phyloP scores from a whole-genome alignment of 1,139 yeast species.

The Debaryomyces sp. region DNA sequence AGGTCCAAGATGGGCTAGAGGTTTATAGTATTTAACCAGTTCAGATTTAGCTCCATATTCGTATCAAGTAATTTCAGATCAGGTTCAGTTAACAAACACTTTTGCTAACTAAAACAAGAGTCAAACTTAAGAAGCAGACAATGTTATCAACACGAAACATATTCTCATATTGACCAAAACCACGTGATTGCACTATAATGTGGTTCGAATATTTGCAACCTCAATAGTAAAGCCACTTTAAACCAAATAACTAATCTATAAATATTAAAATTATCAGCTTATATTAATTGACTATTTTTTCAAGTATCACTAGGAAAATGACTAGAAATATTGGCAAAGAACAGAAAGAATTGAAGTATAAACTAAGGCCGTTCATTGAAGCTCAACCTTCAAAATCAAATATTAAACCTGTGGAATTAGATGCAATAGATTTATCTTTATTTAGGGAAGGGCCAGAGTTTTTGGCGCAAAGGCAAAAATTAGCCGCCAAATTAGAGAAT shows the following conservation, averaged over 20 bases:
- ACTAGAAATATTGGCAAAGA: background rate
- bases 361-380: slow-evolving; percentile 25
- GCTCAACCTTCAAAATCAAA: slow-evolving; percentile 15
- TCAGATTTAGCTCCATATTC: no score
- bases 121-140: background rate
- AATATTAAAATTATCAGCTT: background rate
- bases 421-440: slow-evolving; percentile 21
- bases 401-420: slow-evolving; percentile 17
- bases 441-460: slow-evolving; percentile 22
- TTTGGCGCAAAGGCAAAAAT: slow-evolving; percentile 13
- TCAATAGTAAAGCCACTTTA: background rate
- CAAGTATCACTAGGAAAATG: background rate
- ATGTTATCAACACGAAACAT: no score
- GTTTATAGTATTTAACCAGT: no score
- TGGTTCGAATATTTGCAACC: background rate
- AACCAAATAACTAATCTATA: background rate
- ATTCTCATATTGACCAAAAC: background rate
- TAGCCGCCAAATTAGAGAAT: slow-evolving; percentile 23
- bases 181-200: background rate
- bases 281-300: background rate
- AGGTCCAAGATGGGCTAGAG: no score
- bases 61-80: no score
- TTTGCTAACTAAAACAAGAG: slow-evolving; percentile 15
- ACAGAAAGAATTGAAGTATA: slow-evolving; percentile 21
- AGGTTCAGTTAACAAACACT: no score